Evolutionary conservation across 306 rosid species (phyloP).

Genomic region (cucumber (Cucumis sativus)): Cucumber_9930_V3 NC_026661.2:13033001-13033500

Average conservation of each 20-base stretch:
- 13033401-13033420: background rate
- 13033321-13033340: background rate
- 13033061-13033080: too few species aligned
- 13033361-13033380: background rate
- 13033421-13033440: background rate
- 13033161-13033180: too few species aligned
- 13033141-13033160: too few species aligned
- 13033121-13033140: too few species aligned
- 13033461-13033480: background rate
- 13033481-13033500: background rate
- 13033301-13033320: background rate
- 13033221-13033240: background rate
- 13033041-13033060: too few species aligned
- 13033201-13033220: background rate
- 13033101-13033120: too few species aligned
- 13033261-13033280: too few species aligned
- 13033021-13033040: too few species aligned
- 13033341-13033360: background rate
- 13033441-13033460: background rate
- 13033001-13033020: too few species aligned
- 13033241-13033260: background rate
- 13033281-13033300: background rate
- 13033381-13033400: background rate
- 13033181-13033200: background rate
- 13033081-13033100: too few species aligned